These are phyloP conservation scores for Haplosporangium sp. DNA, from an alignment of 371 early-diverging fungal genomes.

Conservation along the genomic window DNA sequence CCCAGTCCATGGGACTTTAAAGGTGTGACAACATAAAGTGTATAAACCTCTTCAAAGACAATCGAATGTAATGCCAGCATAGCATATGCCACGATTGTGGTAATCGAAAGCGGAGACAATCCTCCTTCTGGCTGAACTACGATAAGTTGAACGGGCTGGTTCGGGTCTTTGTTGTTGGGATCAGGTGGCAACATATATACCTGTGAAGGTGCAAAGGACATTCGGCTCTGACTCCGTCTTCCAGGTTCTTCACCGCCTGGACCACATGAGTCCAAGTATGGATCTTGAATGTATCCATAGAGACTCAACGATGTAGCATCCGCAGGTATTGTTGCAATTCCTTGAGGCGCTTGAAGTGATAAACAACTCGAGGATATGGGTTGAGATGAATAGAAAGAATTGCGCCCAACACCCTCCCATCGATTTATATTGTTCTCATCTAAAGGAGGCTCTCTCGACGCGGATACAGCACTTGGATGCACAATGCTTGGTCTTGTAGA, in stretches of 20 bases:
- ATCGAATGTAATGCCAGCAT: constrained; percentile 76
- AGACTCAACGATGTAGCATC: constrained; percentile 20
- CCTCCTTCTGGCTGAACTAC: constrained; percentile 33
- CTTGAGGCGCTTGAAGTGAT: not conserved
- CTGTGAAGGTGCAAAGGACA: constrained; percentile 38
- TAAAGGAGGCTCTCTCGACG: not conserved
- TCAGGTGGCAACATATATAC: constrained; percentile 34
- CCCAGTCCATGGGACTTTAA: constrained; percentile 61
- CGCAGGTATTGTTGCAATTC: constrained; percentile 8
- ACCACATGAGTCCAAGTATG: not conserved
- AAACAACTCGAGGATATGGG: constrained; percentile 20
- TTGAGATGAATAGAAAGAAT: constrained; percentile 9
- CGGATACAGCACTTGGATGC: constrained; percentile 8
- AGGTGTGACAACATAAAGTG: constrained; percentile 52
- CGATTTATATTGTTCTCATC: constrained; percentile 1
- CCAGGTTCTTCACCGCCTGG: not conserved
- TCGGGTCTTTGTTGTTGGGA: constrained; percentile 34
- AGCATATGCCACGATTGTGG: constrained; percentile 59
- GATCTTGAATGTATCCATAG: constrained; percentile 17
- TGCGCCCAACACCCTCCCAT: not conserved
- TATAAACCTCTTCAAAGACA: constrained; percentile 80
- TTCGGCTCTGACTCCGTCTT: constrained; percentile 15
- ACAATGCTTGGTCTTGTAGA: constrained; percentile 9
- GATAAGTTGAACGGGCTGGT: constrained; percentile 30
- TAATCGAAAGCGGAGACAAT: constrained; percentile 45